Evolutionary conservation across 805 yeast species (phyloP).

Genomic region (Metschnikowia reukaufii): DNA sequence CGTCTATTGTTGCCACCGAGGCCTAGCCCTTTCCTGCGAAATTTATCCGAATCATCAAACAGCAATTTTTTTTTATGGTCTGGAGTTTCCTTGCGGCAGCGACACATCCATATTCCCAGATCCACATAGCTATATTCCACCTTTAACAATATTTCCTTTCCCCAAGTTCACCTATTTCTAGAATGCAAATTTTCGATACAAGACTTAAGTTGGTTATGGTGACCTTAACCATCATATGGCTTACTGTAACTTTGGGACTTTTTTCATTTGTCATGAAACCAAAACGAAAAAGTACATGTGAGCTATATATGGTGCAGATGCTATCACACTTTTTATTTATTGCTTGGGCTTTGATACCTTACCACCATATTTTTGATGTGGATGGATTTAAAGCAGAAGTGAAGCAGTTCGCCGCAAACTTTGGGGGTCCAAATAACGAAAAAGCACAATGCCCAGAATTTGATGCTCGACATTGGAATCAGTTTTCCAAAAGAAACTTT

Average conservation of each 20-base stretch:
- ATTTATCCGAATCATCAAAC: not conserved
- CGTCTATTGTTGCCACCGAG: not conserved
- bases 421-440: not conserved
- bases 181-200: conserved; percentile 2
- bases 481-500: not conserved
- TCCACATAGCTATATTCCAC: not conserved
- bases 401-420: conserved; percentile 7
- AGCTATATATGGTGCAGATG: not conserved
- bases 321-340: not conserved
- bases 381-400: conserved; percentile 5
- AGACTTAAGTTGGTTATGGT: conserved; percentile 1
- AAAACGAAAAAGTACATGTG: not conserved
- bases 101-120: not conserved
- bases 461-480: conserved; percentile 3
- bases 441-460: not conserved
- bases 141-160: not conserved
- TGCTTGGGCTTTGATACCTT: conserved; percentile 4
- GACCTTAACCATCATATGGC: not conserved
- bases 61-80: not conserved
- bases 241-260: not conserved
- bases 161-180: not conserved
- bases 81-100: not conserved
- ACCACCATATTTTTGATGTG: not conserved
- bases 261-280: not conserved
- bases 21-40: not conserved